phyloP scores from a whole-genome alignment of 768 basidiomycete species.

The Asterophora parasitica region DNA sequence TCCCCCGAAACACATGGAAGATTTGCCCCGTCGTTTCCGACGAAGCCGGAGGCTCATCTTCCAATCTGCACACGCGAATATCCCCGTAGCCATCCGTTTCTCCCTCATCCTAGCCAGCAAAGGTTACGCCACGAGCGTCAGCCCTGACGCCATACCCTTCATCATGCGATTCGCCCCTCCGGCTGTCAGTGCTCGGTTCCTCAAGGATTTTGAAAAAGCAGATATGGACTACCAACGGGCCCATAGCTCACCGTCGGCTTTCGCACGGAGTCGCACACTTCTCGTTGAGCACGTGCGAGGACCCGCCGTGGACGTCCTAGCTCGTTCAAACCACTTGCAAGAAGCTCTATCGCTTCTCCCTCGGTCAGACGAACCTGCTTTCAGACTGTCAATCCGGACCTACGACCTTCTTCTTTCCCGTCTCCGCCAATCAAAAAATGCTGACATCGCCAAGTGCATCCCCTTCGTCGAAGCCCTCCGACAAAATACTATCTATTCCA shows the following conservation, averaged over 20 bases:
- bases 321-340: slow-evolving; percentile 30
- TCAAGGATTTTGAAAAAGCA: slow-evolving; percentile 30
- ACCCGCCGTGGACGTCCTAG: slow-evolving; percentile 38
- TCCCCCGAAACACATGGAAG: slow-evolving; percentile 17
- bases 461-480: slow-evolving; percentile 17
- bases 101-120: slow-evolving; percentile 33
- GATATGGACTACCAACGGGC: slow-evolving; percentile 15
- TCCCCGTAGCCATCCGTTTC: slow-evolving; percentile 25
- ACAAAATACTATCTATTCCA: slow-evolving; percentile 5
- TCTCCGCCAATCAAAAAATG: slow-evolving; percentile 14
- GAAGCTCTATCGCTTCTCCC: slow-evolving; percentile 46
- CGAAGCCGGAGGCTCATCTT: slow-evolving; percentile 23
- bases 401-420: slow-evolving; percentile 30
- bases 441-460: slow-evolving; percentile 8
- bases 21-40: slow-evolving; percentile 11
- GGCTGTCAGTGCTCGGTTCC: slow-evolving; percentile 30
- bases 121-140: slow-evolving; percentile 28
- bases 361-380: slow-evolving; percentile 21
- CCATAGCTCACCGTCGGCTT: slow-evolving; percentile 3
- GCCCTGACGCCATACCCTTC: slow-evolving; percentile 25
- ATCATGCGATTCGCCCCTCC: slow-evolving; percentile 41
- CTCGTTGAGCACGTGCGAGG: slow-evolving; percentile 24
- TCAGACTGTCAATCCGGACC: slow-evolving; percentile 31
- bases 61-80: slow-evolving; percentile 18
- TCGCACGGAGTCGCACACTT: slow-evolving; percentile 1